Conservation (phyloP, 2,329 filamentous ascomycete genomes). For the Sclerotinia minor region DNA sequence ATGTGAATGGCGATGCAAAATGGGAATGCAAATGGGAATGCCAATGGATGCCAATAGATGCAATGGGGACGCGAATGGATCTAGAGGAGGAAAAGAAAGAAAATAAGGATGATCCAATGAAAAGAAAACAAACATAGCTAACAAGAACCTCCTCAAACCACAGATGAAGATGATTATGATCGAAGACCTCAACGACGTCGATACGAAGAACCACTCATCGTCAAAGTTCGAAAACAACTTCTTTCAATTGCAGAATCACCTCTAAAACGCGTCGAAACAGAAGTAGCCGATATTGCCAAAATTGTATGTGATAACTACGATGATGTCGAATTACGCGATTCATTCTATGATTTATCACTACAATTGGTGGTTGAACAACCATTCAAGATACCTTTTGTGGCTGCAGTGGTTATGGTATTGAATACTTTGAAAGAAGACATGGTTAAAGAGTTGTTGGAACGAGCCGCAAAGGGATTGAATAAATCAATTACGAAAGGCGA, state of each 20-base stretch:
- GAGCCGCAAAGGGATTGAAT: constrained; percentile 62
- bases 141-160: constrained; percentile 20
- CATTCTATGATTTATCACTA: constrained; percentile 71
- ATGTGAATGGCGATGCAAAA: not conserved
- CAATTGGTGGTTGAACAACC: constrained; percentile 87
- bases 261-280: constrained; percentile 74
- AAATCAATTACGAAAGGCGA: constrained; percentile 68
- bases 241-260: constrained; percentile 80
- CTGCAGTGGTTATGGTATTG: constrained; percentile 75
- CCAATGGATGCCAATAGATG: no score
- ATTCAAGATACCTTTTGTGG: constrained; percentile 94
- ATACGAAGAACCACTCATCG: constrained; percentile 69
- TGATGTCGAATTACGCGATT: constrained; percentile 73
- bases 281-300: constrained; percentile 72
- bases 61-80: not conserved
- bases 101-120: not conserved
- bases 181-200: constrained; percentile 71
- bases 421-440: constrained; percentile 79
- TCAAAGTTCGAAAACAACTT: constrained; percentile 75
- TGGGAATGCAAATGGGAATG: no score
- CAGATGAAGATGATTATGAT: constrained; percentile 78
- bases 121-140: constrained; percentile 32
- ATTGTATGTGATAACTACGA: constrained; percentile 80
- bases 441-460: constrained; percentile 66
- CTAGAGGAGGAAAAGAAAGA: not conserved